Percentiles rank a stretch among this genome's conserved stretches.
Conservation (phyloP, 2,329 filamentous ascomycete species). For the Colletotrichum lupini region DNA sequence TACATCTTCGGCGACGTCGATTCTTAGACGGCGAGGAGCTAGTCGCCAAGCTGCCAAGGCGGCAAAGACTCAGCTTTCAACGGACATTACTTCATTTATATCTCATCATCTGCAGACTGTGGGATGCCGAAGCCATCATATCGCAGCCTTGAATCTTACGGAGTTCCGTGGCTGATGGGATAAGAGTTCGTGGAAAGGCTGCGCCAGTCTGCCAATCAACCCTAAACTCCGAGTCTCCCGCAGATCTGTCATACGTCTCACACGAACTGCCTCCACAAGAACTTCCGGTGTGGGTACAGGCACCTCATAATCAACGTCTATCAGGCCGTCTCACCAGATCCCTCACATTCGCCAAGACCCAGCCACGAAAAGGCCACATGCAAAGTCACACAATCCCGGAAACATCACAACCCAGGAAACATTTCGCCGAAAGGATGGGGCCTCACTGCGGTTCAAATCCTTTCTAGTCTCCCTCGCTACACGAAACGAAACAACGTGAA, state of each 20-base stretch:
- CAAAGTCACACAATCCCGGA: not conserved
- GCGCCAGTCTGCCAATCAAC: not conserved
- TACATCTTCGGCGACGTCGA: not conserved
- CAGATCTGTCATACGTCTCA: not conserved
- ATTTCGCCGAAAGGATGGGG: not conserved
- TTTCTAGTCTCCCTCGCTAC: too few species aligned
- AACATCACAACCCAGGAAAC: not conserved
- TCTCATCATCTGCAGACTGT: not conserved
- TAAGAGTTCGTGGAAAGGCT: not conserved
- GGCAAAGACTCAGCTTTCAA: not conserved
- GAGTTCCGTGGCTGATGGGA: not conserved
- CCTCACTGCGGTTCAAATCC: too few species aligned
- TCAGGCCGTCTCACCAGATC: not conserved
- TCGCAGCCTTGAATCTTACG: not conserved
- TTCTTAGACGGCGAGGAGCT: not conserved
- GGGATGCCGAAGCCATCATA: not conserved
- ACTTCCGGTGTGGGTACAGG: not conserved
- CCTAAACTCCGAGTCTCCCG: not conserved
- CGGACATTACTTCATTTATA: too few species aligned
- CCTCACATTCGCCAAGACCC: not conserved
- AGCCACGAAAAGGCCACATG: not conserved
- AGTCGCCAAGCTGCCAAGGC: not conserved
- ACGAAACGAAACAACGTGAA: not conserved
- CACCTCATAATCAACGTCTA: not conserved
- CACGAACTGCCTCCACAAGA: not conserved